phyloP scores from a whole-genome alignment of 1,284 basidiomycete species.

The Pholiota adiposa region DNA sequence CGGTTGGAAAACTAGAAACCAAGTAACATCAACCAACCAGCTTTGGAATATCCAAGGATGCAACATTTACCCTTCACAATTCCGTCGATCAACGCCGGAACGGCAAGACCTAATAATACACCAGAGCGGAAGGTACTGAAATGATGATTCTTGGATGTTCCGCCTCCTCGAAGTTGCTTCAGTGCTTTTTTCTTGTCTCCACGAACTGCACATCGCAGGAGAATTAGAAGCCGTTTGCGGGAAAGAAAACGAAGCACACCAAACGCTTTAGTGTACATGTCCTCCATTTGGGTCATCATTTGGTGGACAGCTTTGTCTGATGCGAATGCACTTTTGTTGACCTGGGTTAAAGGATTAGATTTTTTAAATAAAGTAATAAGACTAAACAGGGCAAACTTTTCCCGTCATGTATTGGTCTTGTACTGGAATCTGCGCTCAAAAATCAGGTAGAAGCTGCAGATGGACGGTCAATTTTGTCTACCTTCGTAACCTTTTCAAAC shows the following conservation, averaged over 20 bases:
- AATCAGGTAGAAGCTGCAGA: background rate
- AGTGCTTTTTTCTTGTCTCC: slow-evolving; percentile 86
- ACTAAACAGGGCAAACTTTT: slow-evolving; percentile 47
- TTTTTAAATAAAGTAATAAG: background rate
- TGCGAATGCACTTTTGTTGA: slow-evolving; percentile 65
- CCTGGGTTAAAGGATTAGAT: slow-evolving; percentile 47
- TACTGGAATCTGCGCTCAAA: slow-evolving; percentile 50
- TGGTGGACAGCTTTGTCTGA: slow-evolving; percentile 63
- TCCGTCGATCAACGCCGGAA: slow-evolving; percentile 79
- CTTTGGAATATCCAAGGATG: background rate
- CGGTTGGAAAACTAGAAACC: slow-evolving; percentile 57
- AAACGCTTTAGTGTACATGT: slow-evolving; percentile 74
- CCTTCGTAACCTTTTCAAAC: slow-evolving; percentile 86
- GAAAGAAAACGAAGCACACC: slow-evolving; percentile 49
- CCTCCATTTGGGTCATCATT: slow-evolving; percentile 78
- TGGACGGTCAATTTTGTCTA: slow-evolving; percentile 28
- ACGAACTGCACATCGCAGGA: slow-evolving; percentile 59
- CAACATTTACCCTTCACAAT: slow-evolving; percentile 64
- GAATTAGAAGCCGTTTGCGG: slow-evolving; percentile 13
- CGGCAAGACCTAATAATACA: slow-evolving; percentile 73
- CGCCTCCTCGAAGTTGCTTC: slow-evolving; percentile 64
- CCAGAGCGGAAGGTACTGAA: slow-evolving; percentile 80
- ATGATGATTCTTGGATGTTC: slow-evolving; percentile 70
- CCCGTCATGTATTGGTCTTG: slow-evolving; percentile 80
- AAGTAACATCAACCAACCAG: background rate